A percentile compares a stretch with the other conserved stretches of the same genome.
phyloP scores from a whole-genome alignment of 2,329 filamentous ascomycete species.

The Pseudodiploospora longispora region DNA sequence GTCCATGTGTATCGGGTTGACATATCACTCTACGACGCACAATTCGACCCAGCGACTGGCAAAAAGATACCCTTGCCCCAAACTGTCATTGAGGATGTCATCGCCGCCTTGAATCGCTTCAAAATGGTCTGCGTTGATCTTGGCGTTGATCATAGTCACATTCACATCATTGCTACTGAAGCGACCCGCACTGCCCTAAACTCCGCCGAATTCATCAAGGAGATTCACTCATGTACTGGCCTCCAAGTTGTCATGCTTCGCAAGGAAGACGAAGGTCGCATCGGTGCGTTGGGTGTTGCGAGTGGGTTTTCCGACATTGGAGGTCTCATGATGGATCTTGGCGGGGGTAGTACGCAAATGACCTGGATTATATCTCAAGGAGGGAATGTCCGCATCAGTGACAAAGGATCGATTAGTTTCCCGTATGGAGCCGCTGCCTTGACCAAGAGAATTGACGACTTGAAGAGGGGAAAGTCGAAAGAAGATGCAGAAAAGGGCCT shows the following conservation, averaged over 20 bases:
- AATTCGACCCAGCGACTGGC: conserved; percentile 22
- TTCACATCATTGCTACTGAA: conserved; percentile 24
- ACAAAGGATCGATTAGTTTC: conserved; percentile 53
- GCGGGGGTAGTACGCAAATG: conserved; percentile 61
- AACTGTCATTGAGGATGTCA: conserved; percentile 18
- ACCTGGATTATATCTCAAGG: conserved; percentile 53
- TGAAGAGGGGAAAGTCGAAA: conserved; percentile 27
- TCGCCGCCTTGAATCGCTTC: conserved; percentile 19
- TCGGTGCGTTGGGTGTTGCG: conserved; percentile 59
- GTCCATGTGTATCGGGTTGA: conserved; percentile 23
- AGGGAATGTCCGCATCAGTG: conserved; percentile 42
- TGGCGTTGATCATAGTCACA: conserved; percentile 14
- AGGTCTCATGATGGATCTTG: conserved; percentile 65
- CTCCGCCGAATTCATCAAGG: conserved; percentile 18
- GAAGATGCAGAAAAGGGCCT: conserved; percentile 36
- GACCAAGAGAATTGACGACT: conserved; percentile 42
- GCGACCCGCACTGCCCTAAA: conserved; percentile 23
- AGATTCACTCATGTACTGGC: conserved; percentile 47
- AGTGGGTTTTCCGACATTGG: conserved; percentile 53
- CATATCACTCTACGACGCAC: conserved; percentile 25
- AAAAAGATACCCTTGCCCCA: conserved; percentile 22
- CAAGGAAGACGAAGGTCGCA: conserved; percentile 58
- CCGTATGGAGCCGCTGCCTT: conserved; percentile 65
- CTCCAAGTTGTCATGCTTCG: conserved; percentile 53
- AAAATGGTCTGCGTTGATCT: conserved; percentile 21